These are phyloP conservation scores for Puccinellia tenuiflora DNA, from an alignment of 176 grass and related monocot species.

Conservation along the genomic window DNA sequence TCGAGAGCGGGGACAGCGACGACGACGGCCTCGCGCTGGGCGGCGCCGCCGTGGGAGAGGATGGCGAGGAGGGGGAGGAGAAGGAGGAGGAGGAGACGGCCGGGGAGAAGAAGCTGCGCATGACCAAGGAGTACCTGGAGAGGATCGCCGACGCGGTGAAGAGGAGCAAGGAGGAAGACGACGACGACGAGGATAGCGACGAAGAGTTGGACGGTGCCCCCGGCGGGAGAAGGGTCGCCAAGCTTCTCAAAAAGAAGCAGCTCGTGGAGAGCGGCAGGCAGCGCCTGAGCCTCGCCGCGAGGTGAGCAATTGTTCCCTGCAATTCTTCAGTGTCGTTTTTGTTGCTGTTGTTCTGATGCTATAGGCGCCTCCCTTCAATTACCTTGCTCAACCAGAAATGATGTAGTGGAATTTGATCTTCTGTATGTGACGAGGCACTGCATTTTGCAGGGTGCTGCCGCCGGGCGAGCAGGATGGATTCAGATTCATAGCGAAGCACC, in stretches of 20 bases:
- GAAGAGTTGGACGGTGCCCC: neutral
- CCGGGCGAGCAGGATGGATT: conserved; percentile 43
- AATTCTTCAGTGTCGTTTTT: neutral
- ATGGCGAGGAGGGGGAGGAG: conserved; percentile 6
- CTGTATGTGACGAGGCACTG: neutral
- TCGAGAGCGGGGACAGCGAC: conserved; percentile 58
- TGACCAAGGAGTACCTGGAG: conserved; percentile 46
- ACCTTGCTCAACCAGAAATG: neutral
- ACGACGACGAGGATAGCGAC: conserved; percentile 8
- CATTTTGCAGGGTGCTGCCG: conserved; percentile 40
- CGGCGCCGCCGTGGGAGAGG: neutral
- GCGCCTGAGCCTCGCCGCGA: conserved; percentile 40
- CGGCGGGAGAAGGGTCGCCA: conserved; percentile 35
- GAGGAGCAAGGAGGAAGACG: conserved; percentile 42
- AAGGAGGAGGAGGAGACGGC: conserved; percentile 38
- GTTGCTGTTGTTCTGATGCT: neutral
- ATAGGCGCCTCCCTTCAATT: neutral
- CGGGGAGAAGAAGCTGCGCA: conserved; percentile 54
- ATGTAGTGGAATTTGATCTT: neutral
- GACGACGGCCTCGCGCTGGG: conserved; percentile 9
- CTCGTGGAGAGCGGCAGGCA: conserved; percentile 55
- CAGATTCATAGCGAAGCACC: conserved; percentile 48
- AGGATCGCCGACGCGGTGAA: conserved; percentile 38
- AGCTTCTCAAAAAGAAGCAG: conserved; percentile 47
- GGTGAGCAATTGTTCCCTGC: conserved; percentile 22